Percentiles rank a stretch among this genome's conserved stretches.
phyloP scores from a whole-genome alignment of 345 rosid species.

The Salix exigua region DNA sequence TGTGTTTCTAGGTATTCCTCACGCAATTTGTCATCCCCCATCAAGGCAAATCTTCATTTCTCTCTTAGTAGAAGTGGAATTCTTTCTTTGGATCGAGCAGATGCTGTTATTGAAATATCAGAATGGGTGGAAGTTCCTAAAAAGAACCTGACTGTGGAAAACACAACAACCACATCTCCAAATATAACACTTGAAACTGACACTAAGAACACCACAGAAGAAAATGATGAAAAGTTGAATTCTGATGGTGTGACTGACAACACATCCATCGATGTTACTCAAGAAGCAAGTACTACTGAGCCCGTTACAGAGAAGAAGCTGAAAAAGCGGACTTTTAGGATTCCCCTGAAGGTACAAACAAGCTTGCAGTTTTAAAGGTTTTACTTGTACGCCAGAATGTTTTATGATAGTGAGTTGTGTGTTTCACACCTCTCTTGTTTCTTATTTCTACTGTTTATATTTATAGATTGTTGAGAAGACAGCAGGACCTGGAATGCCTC shows the following conservation, averaged over 20 bases:
- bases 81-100: conserved; percentile 83
- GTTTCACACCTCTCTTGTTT: background rate
- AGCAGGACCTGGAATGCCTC: conserved; percentile 71
- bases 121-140: conserved; percentile 98
- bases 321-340: conserved; percentile 72
- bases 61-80: conserved; percentile 93
- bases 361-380: background rate
- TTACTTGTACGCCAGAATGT: conserved; percentile 2
- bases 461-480: conserved; percentile 73
- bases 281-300: conserved; percentile 48
- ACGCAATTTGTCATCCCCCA: conserved; percentile 85
- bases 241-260: conserved; percentile 40
- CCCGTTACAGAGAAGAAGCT: conserved; percentile 69
- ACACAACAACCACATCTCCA: conserved; percentile 52
- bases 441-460: background rate
- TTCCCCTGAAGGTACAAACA: conserved; percentile 72
- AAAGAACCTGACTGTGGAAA: conserved; percentile 63
- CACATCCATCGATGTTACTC: conserved; percentile 33
- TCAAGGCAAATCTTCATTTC: conserved; percentile 89
- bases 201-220: conserved; percentile 46
- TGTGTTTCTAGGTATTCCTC: conserved; percentile 63
- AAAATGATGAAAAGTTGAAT: conserved; percentile 43
- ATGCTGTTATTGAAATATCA: conserved; percentile 84
- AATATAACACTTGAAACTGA: conserved; percentile 49
- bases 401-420: background rate